phyloP scores from a whole-genome alignment of 768 basidiomycete species.

The Kwoniella pini region DNA sequence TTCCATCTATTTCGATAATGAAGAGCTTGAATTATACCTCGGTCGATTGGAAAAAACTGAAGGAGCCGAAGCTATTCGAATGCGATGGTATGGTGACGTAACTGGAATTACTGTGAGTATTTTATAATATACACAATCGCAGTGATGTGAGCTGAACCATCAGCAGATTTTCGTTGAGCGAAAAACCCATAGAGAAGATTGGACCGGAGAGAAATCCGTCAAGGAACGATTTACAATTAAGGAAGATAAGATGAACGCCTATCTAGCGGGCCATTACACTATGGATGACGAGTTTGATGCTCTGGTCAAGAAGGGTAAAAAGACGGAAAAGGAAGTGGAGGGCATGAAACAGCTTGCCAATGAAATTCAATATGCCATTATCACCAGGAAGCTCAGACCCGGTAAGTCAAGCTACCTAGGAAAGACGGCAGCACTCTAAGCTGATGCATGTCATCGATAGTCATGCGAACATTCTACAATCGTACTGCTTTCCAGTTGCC shows the following conservation, averaged over 20 bases:
- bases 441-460: conserved; percentile 56
- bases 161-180: conserved; percentile 58
- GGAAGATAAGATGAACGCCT: conserved; percentile 88
- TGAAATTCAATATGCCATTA: conserved; percentile 88
- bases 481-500: conserved; percentile 98
- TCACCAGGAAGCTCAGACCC: conserved; percentile 77
- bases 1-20: conserved; percentile 95
- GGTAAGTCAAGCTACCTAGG: conserved; percentile 59
- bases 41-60: conserved; percentile 98
- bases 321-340: conserved; percentile 86
- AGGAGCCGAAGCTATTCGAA: conserved; percentile 92
- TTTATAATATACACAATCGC: neutral
- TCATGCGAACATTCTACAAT: conserved; percentile 97
- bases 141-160: neutral
- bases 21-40: conserved; percentile 91
- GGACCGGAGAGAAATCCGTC: conserved; percentile 99
- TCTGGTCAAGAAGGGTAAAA: conserved; percentile 84
- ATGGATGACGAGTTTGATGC: conserved; percentile 91
- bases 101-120: conserved; percentile 70
- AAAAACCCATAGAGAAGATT: conserved; percentile 83
- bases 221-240: conserved; percentile 96
- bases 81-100: conserved; percentile 95
- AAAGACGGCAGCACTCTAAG: neutral
- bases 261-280: conserved; percentile 83
- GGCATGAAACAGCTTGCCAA: conserved; percentile 93